Base-by-base conservation (phyloP, 2,329 filamentous ascomycete genomes). In the Cladophialophora chaetospira region DNA sequence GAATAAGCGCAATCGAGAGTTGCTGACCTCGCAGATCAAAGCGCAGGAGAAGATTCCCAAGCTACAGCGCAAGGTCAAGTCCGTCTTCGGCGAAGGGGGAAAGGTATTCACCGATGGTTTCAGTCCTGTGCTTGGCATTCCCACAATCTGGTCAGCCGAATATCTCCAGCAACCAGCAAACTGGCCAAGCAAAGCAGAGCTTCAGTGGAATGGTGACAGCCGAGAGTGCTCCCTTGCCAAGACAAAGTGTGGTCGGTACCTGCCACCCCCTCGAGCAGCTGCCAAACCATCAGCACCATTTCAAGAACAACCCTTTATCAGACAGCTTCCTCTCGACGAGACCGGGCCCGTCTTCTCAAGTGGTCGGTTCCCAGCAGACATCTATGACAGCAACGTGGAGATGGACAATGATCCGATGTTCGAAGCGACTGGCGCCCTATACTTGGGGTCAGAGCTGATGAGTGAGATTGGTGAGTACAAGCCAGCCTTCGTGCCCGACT, bases 91-190 rank as follows among this genome's bases (percentile, higher is more conserved):
- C 9, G 42, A 52, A 17, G 21, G 43, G 33, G 61, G 57, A 11
- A 63, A 63, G 55, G 38, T 60, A 23, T 63, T 60, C 52, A 52
- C 26, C 9, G 53, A 63, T 26, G 57, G 57, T 9, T 38, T 60
- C 13, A 53, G 57, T 25, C 57, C 57, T 26, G 57, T 60, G 13
- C 43, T 63, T 21, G 48, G 36, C n/a, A 25, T 53, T 5, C 57
- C 54, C 26, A 63, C 54, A 5, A 54, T 63, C 48, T 63, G 57
- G 57, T 58, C 57, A 17, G 57, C 46, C 4, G 57, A 63, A 43
- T 50, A 57, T 28, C 13, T 10, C 13, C 44, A 17, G 17, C 25
- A n/a, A 5, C 26, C 36, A 13, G 52, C 61, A 10, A 35, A 45
- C 21, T 63, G 61, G 61, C 61, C 61, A 6, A 53, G 40, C 26